phyloP scores from a whole-genome alignment of 805 yeast genomes.

The Jamesozyma gamospora region DNA sequence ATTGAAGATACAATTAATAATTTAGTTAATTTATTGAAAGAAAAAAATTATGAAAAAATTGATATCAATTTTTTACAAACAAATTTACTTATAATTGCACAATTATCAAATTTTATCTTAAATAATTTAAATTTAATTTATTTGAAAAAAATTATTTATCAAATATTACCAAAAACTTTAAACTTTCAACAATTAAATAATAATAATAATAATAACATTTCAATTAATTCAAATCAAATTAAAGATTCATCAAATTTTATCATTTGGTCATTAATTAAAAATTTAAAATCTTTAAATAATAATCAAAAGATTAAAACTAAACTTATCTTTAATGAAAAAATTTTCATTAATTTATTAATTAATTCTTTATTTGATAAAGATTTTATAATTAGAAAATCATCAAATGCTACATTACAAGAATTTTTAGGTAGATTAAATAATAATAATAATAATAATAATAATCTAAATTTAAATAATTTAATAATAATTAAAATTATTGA shows the following conservation, averaged over 20 bases:
- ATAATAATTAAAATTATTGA: slow-evolving; percentile 44
- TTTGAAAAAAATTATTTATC: slow-evolving; percentile 1
- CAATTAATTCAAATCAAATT: slow-evolving; percentile 52
- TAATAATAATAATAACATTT: slow-evolving; percentile 34
- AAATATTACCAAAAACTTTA: slow-evolving; percentile 37
- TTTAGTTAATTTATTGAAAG: slow-evolving; percentile 4
- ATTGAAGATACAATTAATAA: slow-evolving; percentile 26
- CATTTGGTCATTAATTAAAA: slow-evolving; percentile 64
- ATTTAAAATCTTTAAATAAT: too few relatives aligned
- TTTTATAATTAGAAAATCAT: slow-evolving; percentile 65
- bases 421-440: slow-evolving; percentile 48
- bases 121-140: slow-evolving; percentile 2
- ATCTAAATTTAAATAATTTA: slow-evolving; percentile 22
- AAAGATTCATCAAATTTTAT: slow-evolving; percentile 81
- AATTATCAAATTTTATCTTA: slow-evolving; percentile 16
- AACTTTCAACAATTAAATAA: slow-evolving; percentile 49
- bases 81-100: slow-evolving; percentile 30
- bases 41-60: slow-evolving; percentile 10
- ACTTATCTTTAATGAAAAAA: slow-evolving; percentile 19
- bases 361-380: slow-evolving; percentile 65
- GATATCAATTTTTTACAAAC: slow-evolving; percentile 29
- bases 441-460: neutral
- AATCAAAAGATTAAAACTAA: neutral
- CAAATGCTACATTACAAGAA: slow-evolving; percentile 82
- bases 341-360: slow-evolving; percentile 32